phyloP scores from a whole-genome alignment of 352 stramenopile species.

The Thalassiosira hispida region DNA sequence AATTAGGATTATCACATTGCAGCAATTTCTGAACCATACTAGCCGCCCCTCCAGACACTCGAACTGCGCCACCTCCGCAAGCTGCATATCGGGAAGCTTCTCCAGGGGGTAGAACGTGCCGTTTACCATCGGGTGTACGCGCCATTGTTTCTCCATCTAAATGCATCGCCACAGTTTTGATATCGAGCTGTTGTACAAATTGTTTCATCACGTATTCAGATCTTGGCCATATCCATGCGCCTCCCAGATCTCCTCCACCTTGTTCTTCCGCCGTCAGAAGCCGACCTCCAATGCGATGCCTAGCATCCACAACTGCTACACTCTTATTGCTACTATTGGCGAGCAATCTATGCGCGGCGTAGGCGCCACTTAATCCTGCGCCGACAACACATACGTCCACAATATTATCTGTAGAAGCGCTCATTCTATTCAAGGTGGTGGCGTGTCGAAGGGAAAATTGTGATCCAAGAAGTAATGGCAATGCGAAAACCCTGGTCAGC shows the following conservation, averaged over 20 bases:
- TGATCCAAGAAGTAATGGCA: too few relatives aligned
- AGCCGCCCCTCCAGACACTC: constrained; percentile 21
- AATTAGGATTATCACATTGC: background rate
- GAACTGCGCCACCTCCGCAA: constrained; percentile 25
- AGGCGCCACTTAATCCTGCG: constrained; percentile 34
- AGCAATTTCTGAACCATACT: constrained; percentile 19
- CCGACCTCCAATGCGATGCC: constrained; percentile 27
- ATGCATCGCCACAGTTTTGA: constrained; percentile 16
- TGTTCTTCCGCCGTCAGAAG: constrained; percentile 30
- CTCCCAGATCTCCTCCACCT: constrained; percentile 20
- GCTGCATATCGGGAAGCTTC: constrained; percentile 18
- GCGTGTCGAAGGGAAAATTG: too few relatives aligned
- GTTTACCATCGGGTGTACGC: constrained; percentile 7
- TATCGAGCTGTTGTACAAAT: constrained; percentile 6
- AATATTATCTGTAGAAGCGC: background rate
- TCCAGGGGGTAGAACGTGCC: constrained; percentile 14
- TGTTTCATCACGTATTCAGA: constrained; percentile 18
- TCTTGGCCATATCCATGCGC: constrained; percentile 35
- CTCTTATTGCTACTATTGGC: background rate
- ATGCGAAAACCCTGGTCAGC: too few relatives aligned
- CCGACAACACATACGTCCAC: constrained; percentile 39
- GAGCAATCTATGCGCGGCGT: constrained; percentile 4
- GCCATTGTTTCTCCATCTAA: constrained; percentile 22
- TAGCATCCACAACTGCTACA: constrained; percentile 25
- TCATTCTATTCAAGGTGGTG: background rate